Evolutionary conservation across 805 yeast species (phyloP), one percentile per base, ranked within the genome.

Genomic region (Metschnikowia lachancei): DNA sequence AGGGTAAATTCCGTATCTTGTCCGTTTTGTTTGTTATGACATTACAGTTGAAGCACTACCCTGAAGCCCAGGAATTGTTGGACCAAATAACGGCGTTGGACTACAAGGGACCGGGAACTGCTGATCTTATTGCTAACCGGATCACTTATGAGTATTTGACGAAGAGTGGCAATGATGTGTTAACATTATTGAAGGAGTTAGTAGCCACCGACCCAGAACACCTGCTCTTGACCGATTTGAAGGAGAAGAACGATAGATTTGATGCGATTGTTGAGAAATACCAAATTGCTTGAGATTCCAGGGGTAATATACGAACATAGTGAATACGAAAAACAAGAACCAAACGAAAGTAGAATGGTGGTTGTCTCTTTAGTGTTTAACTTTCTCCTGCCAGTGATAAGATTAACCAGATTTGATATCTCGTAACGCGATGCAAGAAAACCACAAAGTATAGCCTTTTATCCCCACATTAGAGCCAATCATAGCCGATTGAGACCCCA

Each of bases 21-120:
- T 63, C 56, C 45, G 83, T 85, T 33, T 79, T 89, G 59, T 76
- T 89, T 36, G 85, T 82, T 10, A 74, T 90, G 49, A 89, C 91
- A 51, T 67, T 91, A 57, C 89, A 87, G 68, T 77, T 89, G 62
- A 80, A 82, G 41, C 86, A 91, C 59, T 71, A 80, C 46, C 92
- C 91, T 2, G 97, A 92, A 67, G 91, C 96, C 9, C 77, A 78
- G 49, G 87, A 87, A 51, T 71, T 82, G 31, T 54, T 65, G 49
- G 50, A 55, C 33, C 74, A 68, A 53, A 67, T 85, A 11, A 67
- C 67, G 26, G 68, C 75, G 41, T 66, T 79, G 66, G 65, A 70
- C 28, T 69, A 67, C 14, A 52, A 54, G 37, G 54, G 57, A 12
- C 35, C 36, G 12, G 46, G 41, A 4, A 56, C 62, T 26, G 72